Evolutionary conservation across 2,329 filamentous ascomycete genomes (phyloP), one percentile per base, ranked within the genome.

Genomic region (Botrytis sinoallii): DNA sequence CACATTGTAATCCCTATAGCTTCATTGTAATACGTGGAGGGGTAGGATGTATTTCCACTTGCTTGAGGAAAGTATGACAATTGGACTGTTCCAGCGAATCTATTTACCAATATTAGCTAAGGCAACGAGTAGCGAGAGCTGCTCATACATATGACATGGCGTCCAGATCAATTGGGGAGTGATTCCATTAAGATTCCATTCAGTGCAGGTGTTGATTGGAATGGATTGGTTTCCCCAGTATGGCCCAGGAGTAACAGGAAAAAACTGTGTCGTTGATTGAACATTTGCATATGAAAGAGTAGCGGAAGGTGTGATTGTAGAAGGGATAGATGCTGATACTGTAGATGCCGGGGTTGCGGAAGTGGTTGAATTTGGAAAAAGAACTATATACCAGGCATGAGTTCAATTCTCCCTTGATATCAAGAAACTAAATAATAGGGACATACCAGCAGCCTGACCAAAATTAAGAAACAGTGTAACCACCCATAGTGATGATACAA

Each of bases 41-140:
- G 72, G 57, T 78, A 76, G 2, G 70, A 64, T 10, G 55, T 4
- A 63, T 74, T 77, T 14, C 63, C 74, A 57, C 44, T 73, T 32
- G 73, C 52, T n/a, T 72, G 72, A 12, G 74, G 77, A 52, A 76
- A 78, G 73, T 75, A 78, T 8, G 70, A 74, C n/a, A 77, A 59
- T 35, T 73, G 67, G 22, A 77, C 71, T 18, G 74, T 74, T 55
- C 74, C 75, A n/a, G 75, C 75, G 52, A 72, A 74, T n/a, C 76
- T 77, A 59, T 61, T 32, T 20, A 16, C n/a, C 40, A 40, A 12
- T 5, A 14, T 68, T 25, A 73, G 48, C 25, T 10, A 52, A 25
- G 40, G 63, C 57, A 71, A 46, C 32, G 12, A 3, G 46, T n/a
- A 22, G 25, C 32, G 5, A 14, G 63, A 35, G 35, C 25, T 25